A percentile compares a stretch with the other conserved stretches of the same genome.
Evolutionary conservation across 306 rosid species (phyloP).

Genomic region (Cucumis cinereus): DNA sequence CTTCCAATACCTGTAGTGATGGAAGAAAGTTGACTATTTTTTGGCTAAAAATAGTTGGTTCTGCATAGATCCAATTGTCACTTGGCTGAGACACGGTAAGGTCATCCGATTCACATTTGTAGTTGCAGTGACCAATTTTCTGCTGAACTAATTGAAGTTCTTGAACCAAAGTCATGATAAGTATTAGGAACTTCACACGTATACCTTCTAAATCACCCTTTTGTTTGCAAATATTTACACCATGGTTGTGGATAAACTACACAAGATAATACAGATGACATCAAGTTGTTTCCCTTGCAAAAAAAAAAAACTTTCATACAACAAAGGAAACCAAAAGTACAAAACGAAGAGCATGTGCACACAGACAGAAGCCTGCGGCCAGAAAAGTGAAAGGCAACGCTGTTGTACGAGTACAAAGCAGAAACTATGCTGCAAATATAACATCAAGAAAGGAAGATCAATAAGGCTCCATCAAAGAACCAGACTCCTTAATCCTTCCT

Average conservation of each 20-base stretch:
- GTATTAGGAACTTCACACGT: slow-evolving; percentile 66
- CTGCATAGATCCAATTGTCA: slow-evolving; percentile 26
- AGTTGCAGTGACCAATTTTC: slow-evolving; percentile 28
- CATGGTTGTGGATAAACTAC: slow-evolving; percentile 55
- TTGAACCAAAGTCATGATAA: slow-evolving; percentile 52
- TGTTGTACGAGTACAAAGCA: not conserved
- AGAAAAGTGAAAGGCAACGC: not conserved
- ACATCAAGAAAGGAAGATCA: not conserved
- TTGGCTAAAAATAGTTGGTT: slow-evolving; percentile 24
- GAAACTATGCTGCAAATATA: not conserved
- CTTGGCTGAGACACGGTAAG: slow-evolving; percentile 17
- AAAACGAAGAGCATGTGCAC: not conserved
- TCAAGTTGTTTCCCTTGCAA: no score
- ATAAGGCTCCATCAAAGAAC: not conserved
- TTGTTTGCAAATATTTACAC: slow-evolving; percentile 36
- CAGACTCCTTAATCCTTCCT: not conserved
- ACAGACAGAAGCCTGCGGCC: not conserved
- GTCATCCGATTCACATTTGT: slow-evolving; percentile 23
- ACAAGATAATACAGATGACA: slow-evolving; percentile 3
- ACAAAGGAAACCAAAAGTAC: not conserved
- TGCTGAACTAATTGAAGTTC: slow-evolving; percentile 63
- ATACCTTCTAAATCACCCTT: slow-evolving; percentile 21
- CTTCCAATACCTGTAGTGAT: slow-evolving; percentile 43
- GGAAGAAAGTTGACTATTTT: slow-evolving; percentile 37
- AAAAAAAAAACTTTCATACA: slow-evolving; percentile 1